Evolutionary conservation across 371 early-diverging fungal species (phyloP).

Genomic region (Mortierella sp.): DNA sequence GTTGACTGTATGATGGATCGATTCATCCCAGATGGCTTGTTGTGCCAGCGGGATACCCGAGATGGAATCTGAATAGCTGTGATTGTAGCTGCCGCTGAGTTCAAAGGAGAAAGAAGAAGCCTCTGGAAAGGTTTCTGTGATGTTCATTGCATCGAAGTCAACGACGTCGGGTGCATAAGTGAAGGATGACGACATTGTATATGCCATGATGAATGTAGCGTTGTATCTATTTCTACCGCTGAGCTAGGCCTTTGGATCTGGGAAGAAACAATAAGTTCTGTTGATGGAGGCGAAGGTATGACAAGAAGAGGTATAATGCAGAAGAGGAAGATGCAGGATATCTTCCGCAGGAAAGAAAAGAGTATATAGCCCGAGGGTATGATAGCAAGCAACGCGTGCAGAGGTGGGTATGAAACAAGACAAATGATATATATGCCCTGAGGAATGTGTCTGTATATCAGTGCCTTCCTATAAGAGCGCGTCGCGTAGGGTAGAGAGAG

Average conservation of each 20-base stretch:
- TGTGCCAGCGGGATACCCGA: constrained; percentile 47
- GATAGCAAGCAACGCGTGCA: not conserved
- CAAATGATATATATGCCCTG: constrained; percentile 9
- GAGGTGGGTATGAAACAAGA: constrained; percentile 2
- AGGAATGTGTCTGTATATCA: not conserved
- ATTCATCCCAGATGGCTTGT: constrained; percentile 54
- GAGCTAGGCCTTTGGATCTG: not conserved
- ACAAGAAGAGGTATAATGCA: not conserved
- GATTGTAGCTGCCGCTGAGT: constrained; percentile 37
- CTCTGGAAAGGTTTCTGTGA: constrained; percentile 54
- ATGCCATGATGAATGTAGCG: constrained; percentile 13
- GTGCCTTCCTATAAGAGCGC: not conserved
- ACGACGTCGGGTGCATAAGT: constrained; percentile 47
- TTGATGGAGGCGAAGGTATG: not conserved
- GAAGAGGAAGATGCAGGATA: constrained; percentile 6
- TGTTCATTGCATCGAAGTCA: constrained; percentile 53
- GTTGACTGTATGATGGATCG: constrained; percentile 28
- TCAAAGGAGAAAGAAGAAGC: constrained; percentile 48
- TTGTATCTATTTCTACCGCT: not conserved
- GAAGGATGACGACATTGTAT: constrained; percentile 41
- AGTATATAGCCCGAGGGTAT: not conserved
- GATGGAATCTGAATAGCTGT: constrained; percentile 53
- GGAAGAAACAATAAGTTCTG: not conserved
- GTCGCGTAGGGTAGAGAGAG: not conserved
- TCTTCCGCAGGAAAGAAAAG: not conserved